Evolutionary conservation across 129 eudicot species (phyloP).

Genomic region (Calendula officinalis): DNA sequence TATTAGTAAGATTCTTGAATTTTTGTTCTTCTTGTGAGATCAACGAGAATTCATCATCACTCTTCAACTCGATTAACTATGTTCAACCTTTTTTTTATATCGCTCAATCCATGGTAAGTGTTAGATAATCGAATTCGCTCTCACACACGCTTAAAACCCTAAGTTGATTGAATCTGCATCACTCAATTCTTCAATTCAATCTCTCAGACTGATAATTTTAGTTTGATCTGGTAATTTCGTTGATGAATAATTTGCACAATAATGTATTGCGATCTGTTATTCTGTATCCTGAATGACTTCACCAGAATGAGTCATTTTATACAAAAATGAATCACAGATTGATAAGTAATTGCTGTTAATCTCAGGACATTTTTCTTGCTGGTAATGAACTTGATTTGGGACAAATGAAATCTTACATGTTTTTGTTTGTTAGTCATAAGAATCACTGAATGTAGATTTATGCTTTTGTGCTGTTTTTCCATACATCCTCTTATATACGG

Average conservation of each 20-base stretch:
- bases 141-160: conserved; percentile 21
- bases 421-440: conserved; percentile 20
- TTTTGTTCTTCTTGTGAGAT: conserved; percentile 3
- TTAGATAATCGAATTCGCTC: neutral
- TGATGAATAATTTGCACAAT: neutral
- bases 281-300: conserved; percentile 18
- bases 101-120: conserved; percentile 25
- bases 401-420: neutral
- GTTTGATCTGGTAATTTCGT: neutral
- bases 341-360: neutral
- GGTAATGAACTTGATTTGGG: conserved; percentile 1
- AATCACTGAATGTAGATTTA: neutral
- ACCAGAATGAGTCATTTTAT: conserved; percentile 2
- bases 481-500: neutral
- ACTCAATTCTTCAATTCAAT: neutral
- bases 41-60: neutral
- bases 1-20: neutral
- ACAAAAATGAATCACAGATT: neutral
- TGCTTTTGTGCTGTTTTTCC: neutral
- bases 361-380: neutral
- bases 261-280: neutral
- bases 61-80: conserved; percentile 16
- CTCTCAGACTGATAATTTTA: conserved; percentile 5
- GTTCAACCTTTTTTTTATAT: conserved; percentile 16
- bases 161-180: conserved; percentile 15